A percentile compares a stretch with the other conserved stretches of the same genome.
Conservation (phyloP, 164 flowering plant species). For the Piper longum region DNA sequence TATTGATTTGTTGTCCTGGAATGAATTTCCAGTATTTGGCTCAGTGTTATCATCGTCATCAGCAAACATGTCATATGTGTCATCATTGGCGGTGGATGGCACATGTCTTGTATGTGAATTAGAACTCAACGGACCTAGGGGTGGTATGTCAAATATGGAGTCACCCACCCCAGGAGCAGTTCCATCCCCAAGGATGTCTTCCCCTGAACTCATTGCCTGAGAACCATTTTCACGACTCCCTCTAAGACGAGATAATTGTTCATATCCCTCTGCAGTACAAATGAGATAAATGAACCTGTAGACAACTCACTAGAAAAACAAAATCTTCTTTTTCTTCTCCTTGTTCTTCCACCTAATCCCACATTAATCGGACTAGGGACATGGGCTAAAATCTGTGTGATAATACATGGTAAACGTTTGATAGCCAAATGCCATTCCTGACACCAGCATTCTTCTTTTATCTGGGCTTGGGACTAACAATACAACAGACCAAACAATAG, state of each 20-base stretch:
- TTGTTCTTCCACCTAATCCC: no score
- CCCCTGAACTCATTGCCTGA: conserved; percentile 5
- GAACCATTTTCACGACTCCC: conserved; percentile 20
- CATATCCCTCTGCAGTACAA: conserved; percentile 96
- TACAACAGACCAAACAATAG: no score
- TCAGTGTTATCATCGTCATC: conserved; percentile 48
- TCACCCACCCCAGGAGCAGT: conserved; percentile 10
- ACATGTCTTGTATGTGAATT: conserved; percentile 13
- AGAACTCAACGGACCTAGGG: conserved; percentile 11
- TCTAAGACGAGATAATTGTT: conserved; percentile 47
- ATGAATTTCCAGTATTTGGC: conserved; percentile 16
- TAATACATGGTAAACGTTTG: no score
- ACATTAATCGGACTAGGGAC: no score
- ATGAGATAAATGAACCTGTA: no score
- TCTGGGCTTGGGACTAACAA: no score
- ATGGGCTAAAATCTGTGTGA: no score
- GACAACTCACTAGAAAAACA: no score
- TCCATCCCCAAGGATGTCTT: background rate
- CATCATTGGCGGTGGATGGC: conserved; percentile 23
- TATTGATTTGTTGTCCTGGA: conserved; percentile 15
- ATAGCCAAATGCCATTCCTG: no score
- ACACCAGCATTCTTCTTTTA: no score
- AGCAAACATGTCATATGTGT: conserved; percentile 70
- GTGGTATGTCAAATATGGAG: conserved; percentile 5
- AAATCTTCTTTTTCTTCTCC: no score